Base-by-base conservation (phyloP, 1,139 yeast genomes). In the Scheffersomyces cryptocercus region DNA sequence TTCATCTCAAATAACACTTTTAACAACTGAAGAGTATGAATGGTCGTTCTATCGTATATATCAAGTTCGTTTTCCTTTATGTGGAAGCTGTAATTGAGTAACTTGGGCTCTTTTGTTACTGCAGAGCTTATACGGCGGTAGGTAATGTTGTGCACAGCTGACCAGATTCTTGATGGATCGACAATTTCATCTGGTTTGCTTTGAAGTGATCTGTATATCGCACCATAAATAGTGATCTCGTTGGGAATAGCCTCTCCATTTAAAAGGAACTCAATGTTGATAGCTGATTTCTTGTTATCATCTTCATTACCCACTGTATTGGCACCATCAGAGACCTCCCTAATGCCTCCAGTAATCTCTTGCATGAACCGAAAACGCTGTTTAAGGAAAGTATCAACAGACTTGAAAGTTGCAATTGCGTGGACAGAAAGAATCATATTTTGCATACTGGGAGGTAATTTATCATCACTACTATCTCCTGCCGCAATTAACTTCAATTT, bases 391-490 rank as follows among this genome's bases (percentile, higher is more conserved):
- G 82, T 77, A 41, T 81, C 84, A 34, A 91, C 74, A 1, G 91
- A 81, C 46, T 77, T 79, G 58, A 89, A 85, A 0, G 97, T 86
- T 0, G 97, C 96, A 54, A 90, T 84, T 0, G 96, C 96, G 60
- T 90, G 97, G n/a, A 88, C 87, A 13, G 91, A 77, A 14, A 90
- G 67, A 29, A 81, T 65, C 56, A 84, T 58, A 31, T 70, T 68
- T 32, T 68, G 68, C 51, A 71, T 55, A 6, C 56, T 59, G 1
- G 62, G 55, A 1, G 76, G 70, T 1, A 66, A 45, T 28, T 50
- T 50, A n/a, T 35, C 39, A 20, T 52, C 61, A 12, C 52, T 49
- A 6, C 47, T 40, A 9, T 54, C 59, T 7, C 60, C 68, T n/a
- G 62, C 62, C 2, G 61, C 61, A 7, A 51, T 55, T 14, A 90